Evolutionary conservation across 2,329 filamentous ascomycete genomes (phyloP).

Genomic region (Pyrenochaeta sp.): DNA sequence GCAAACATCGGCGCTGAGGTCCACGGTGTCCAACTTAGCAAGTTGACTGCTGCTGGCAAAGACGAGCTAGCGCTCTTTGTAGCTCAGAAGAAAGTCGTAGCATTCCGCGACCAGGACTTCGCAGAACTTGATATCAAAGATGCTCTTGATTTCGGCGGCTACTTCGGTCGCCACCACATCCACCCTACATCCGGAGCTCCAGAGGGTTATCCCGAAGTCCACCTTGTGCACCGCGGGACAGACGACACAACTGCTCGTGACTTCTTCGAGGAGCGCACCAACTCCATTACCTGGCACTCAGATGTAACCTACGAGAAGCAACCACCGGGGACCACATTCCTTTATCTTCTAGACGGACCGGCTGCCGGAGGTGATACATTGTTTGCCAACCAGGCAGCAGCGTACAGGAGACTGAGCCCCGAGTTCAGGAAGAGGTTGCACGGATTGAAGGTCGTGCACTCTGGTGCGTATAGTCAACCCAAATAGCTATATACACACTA

Average conservation of each 20-base stretch:
- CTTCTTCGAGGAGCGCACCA: constrained; percentile 75
- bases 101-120: constrained; percentile 77
- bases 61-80: constrained; percentile 80
- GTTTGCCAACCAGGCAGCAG: constrained; percentile 80
- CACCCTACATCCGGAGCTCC: constrained; percentile 81
- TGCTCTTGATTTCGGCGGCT: constrained; percentile 73
- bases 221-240: constrained; percentile 78
- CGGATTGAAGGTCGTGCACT: constrained; percentile 82
- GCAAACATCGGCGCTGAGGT: constrained; percentile 79
- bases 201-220: constrained; percentile 75
- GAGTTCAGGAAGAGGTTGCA: constrained; percentile 82
- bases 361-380: constrained; percentile 83
- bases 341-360: constrained; percentile 87
- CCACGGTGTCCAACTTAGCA: constrained; percentile 74
- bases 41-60: constrained; percentile 72
- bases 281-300: constrained; percentile 86
- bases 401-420: constrained; percentile 82
- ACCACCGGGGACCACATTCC: constrained; percentile 87
- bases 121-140: constrained; percentile 72
- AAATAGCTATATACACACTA: constrained; percentile 1
- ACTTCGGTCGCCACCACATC: constrained; percentile 84
- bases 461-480: constrained; percentile 59
- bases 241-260: constrained; percentile 67
- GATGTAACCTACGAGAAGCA: constrained; percentile 90
- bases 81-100: constrained; percentile 77